Evolutionary conservation across 2,329 filamentous ascomycete genomes (phyloP), one percentile per base, ranked within the genome.

Genomic region (Colletotrichum falcatum): DNA sequence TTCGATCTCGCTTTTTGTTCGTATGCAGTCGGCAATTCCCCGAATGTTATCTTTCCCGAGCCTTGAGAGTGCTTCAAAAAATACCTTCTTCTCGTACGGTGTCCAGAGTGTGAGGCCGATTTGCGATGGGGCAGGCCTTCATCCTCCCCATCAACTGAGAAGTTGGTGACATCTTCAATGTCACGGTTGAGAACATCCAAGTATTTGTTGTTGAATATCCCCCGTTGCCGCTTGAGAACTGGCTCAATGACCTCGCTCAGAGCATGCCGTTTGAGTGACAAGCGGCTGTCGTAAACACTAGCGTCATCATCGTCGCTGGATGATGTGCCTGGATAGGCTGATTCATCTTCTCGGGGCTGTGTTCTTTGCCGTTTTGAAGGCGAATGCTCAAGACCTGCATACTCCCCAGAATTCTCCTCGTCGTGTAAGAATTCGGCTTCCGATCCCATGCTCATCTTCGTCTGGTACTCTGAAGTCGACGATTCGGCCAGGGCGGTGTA

Each of bases 101-200:
- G 88, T 90, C 95, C 95, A 98, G 14, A 81, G 74, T 0, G 90
- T 89, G 33, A 89, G 84, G 28, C 94, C 94, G 61, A 94, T 81
- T 75, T 94, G 92, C 2, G 87, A 86, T 44, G 81, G 61, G 78
- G 69, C 66, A 85, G 76, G 20, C 79, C 70, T 3, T 79, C 70
- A 3, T 76, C 75, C 18, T 76, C 75, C 62, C 79, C 70, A 35
- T 74, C 74, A 14, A 81, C 72, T 18, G 80, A 77, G 68, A 80
- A 77, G 23, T 79, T 76, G 0, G 83, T 82, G 16, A 84, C 85
- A 73, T 90, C 86, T n/a, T 84, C 78, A 63, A 91, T 89, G 35
- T 89, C 86, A 28, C 82, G 79, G 73, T 92, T 91, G 37, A 89
- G 81, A 1, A 89, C 76, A 30, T 80, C 77, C 16, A 89, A 76